These are phyloP conservation scores for Aspergillus sparsus DNA, from an alignment of 495 filamentous ascomycete species.

Conservation along the genomic window DNA sequence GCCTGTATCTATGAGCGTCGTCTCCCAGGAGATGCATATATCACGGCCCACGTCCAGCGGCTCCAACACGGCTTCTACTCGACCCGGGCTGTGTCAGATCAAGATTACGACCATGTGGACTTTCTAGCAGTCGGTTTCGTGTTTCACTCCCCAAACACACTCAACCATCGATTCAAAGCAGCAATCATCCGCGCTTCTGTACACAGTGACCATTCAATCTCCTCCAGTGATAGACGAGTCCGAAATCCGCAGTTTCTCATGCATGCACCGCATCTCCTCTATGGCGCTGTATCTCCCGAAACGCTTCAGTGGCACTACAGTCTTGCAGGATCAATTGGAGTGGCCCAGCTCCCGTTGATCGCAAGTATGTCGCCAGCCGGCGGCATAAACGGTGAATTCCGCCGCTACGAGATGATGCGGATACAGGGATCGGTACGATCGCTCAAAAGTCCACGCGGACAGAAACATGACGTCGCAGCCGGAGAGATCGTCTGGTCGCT, in stretches of 20 bases:
- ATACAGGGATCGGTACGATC: conserved; percentile 54
- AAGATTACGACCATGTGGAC: conserved; percentile 46
- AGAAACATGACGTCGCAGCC: conserved; percentile 42
- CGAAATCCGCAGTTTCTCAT: conserved; percentile 47
- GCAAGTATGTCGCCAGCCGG: conserved; percentile 47
- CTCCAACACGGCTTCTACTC: conserved; percentile 55
- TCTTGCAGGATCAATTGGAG: conserved; percentile 48
- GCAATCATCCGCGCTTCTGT: conserved; percentile 47
- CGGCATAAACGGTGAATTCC: conserved; percentile 41
- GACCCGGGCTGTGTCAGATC: conserved; percentile 42
- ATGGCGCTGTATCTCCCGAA: conserved; percentile 53
- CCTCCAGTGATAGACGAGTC: conserved; percentile 31
- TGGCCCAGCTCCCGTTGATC: conserved; percentile 46
- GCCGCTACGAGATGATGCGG: conserved; percentile 55
- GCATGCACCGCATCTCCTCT: conserved; percentile 55
- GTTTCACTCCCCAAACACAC: conserved; percentile 47
- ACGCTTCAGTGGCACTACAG: conserved; percentile 56
- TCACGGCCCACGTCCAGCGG: conserved; percentile 52
- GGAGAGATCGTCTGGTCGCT: conserved; percentile 54
- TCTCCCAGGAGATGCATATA: conserved; percentile 52
- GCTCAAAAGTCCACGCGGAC: conserved; percentile 35
- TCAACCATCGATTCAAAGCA: conserved; percentile 49
- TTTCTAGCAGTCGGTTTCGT: conserved; percentile 54
- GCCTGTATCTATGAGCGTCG: conserved; percentile 53
- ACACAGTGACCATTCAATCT: conserved; percentile 29